Percentiles rank a stretch among this genome's conserved stretches.
Conservation (phyloP, 2,329 filamentous ascomycete genomes). For the Lachnellula willkommii region DNA sequence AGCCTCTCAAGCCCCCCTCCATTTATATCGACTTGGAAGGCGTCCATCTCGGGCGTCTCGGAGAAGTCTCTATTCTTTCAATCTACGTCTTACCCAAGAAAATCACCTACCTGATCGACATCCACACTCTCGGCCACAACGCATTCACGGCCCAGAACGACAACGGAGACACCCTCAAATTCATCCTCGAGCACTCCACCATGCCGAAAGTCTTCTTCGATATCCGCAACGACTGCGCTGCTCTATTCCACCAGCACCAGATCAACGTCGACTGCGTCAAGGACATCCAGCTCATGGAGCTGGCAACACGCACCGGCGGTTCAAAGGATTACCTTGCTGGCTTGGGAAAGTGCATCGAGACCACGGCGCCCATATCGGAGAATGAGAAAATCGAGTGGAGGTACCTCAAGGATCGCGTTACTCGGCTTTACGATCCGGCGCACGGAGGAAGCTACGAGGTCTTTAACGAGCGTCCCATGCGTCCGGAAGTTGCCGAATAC, state of each 20-base stretch:
- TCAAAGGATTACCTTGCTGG: slow-evolving; percentile 30
- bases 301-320: slow-evolving; percentile 3
- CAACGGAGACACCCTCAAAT: slow-evolving; percentile 24
- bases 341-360: slow-evolving; percentile 35
- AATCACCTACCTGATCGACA: slow-evolving; percentile 29
- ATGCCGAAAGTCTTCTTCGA: slow-evolving; percentile 43
- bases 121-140: slow-evolving; percentile 23
- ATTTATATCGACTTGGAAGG: slow-evolving; percentile 29
- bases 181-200: slow-evolving; percentile 25
- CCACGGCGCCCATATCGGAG: not conserved
- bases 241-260: slow-evolving; percentile 37
- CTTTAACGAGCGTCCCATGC: slow-evolving; percentile 43
- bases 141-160: slow-evolving; percentile 27
- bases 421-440: slow-evolving; percentile 21
- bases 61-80: slow-evolving; percentile 24
- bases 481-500: slow-evolving; percentile 37
- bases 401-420: no score
- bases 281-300: slow-evolving; percentile 15
- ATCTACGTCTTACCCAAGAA: slow-evolving; percentile 21
- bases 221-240: slow-evolving; percentile 53
- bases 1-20: slow-evolving; percentile 1
- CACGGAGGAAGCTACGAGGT: slow-evolving; percentile 40
- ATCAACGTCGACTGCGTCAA: slow-evolving; percentile 2
- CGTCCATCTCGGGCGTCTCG: slow-evolving; percentile 23
- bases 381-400: slow-evolving; percentile 7